Evolutionary conservation across 2,329 filamentous ascomycete genomes (phyloP).

Genomic region (Aspergillus jensenii): DNA sequence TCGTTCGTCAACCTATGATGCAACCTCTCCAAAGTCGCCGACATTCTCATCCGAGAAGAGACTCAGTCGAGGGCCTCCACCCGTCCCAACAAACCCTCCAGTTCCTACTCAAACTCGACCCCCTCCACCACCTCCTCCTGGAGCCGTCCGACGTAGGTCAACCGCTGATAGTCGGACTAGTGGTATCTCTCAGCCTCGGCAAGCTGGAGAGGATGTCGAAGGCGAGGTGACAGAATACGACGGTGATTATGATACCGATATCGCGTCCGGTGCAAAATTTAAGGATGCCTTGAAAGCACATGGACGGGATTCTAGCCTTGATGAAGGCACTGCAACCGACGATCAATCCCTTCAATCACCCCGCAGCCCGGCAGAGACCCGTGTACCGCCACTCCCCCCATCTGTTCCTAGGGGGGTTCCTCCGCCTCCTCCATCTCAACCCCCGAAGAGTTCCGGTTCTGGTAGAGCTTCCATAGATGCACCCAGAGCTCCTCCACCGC

Average conservation of each 20-base stretch:
- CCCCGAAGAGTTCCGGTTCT: slow-evolving; percentile 45
- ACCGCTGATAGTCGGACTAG: slow-evolving; percentile 55
- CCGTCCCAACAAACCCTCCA: slow-evolving; percentile 41
- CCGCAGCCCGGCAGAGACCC: slow-evolving; percentile 39
- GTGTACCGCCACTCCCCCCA: slow-evolving; percentile 54
- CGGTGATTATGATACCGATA: slow-evolving; percentile 96
- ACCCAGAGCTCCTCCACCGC: slow-evolving; percentile 39
- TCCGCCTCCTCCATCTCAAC: slow-evolving; percentile 65
- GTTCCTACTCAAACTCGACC: slow-evolving; percentile 56
- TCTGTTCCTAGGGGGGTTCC: slow-evolving; percentile 61
- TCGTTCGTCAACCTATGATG: slow-evolving; percentile 38
- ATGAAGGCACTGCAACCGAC: slow-evolving; percentile 62
- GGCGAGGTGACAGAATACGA: slow-evolving; percentile 92
- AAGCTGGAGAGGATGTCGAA: slow-evolving; percentile 61
- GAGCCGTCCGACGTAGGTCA: slow-evolving; percentile 55
- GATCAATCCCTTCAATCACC: slow-evolving; percentile 53
- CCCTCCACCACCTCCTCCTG: slow-evolving; percentile 63
- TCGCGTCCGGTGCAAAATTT: slow-evolving; percentile 87
- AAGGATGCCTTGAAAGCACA: slow-evolving; percentile 90
- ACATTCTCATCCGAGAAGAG: slow-evolving; percentile 39
- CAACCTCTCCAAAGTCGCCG: slow-evolving; percentile 42
- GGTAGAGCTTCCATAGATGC: slow-evolving; percentile 32
- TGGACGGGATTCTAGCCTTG: slow-evolving; percentile 71
- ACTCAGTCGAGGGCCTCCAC: slow-evolving; percentile 44
- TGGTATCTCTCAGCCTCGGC: slow-evolving; percentile 44